A percentile compares a stretch with the other conserved stretches of the same genome.
These are phyloP conservation scores for Actinomucor elegans DNA, from an alignment of 371 early-diverging fungal species.

Conservation along the genomic window DNA sequence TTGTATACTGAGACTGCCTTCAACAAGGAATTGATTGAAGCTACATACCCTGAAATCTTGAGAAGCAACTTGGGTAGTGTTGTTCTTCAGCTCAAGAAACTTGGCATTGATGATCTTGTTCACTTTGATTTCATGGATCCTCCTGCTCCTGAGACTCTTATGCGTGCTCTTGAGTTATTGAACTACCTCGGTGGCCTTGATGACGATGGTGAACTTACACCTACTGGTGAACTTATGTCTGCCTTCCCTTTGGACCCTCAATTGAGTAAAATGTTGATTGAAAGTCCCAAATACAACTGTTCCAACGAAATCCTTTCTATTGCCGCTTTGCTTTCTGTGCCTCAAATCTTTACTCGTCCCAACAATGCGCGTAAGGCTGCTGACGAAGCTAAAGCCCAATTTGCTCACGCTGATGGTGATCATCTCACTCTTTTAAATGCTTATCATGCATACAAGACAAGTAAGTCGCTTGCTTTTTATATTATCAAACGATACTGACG, in stretches of 20 bases:
- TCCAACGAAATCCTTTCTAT: slow-evolving; percentile 93
- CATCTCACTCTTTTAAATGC: slow-evolving; percentile 94
- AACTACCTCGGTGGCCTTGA: slow-evolving; percentile 90
- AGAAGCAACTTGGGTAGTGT: slow-evolving; percentile 82
- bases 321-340: slow-evolving; percentile 89
- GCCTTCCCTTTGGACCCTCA: slow-evolving; percentile 94
- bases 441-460: slow-evolving; percentile 85
- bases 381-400: slow-evolving; percentile 91
- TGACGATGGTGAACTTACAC: slow-evolving; percentile 85
- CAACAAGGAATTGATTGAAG: slow-evolving; percentile 76
- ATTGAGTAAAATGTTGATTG: slow-evolving; percentile 81
- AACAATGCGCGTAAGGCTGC: slow-evolving; percentile 84
- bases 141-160: slow-evolving; percentile 89
- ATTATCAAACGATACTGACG: too few relatives aligned
- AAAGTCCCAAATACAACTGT: slow-evolving; percentile 81
- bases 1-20: slow-evolving; percentile 90
- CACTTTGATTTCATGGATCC: slow-evolving; percentile 96
- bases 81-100: slow-evolving; percentile 85
- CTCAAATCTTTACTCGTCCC: slow-evolving; percentile 89
- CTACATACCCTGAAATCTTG: slow-evolving; percentile 91
- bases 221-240: slow-evolving; percentile 78
- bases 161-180: slow-evolving; percentile 89
- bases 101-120: slow-evolving; percentile 88
- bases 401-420: slow-evolving; percentile 90
- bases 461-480: slow-evolving; percentile 22